Conservation (phyloP, 2,329 filamentous ascomycete species). For the Dactylonectria macrodidyma region DNA sequence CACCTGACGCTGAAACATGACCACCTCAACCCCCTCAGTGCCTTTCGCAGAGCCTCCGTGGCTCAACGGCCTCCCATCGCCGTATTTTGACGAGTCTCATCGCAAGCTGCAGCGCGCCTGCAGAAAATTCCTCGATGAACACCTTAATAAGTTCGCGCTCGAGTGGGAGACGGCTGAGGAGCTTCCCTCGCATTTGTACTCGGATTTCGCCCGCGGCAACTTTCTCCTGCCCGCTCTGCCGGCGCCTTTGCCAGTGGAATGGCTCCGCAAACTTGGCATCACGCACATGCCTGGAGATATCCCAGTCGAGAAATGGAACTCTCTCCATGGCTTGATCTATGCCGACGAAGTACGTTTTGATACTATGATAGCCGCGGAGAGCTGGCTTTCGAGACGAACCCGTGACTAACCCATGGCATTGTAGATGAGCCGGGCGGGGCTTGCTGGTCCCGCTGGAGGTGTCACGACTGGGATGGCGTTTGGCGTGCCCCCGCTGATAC, state of each 20-base stretch:
- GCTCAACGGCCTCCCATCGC: slow-evolving; percentile 77
- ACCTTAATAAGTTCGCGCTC: slow-evolving; percentile 73
- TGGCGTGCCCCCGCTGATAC: slow-evolving; percentile 79
- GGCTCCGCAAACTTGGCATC: slow-evolving; percentile 77
- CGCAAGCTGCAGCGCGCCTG: slow-evolving; percentile 77
- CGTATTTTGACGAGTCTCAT: slow-evolving; percentile 79
- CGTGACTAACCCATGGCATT: background rate
- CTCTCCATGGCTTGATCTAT: slow-evolving; percentile 79
- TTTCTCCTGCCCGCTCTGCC: slow-evolving; percentile 81
- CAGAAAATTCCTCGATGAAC: slow-evolving; percentile 75
- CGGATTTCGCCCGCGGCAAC: slow-evolving; percentile 74
- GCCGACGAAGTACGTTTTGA: slow-evolving; percentile 64
- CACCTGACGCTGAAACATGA: background rate
- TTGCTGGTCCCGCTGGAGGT: slow-evolving; percentile 74
- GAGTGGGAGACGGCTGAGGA: slow-evolving; percentile 80
- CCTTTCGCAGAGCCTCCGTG: slow-evolving; percentile 84
- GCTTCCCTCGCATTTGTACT: slow-evolving; percentile 75
- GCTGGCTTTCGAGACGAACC: background rate
- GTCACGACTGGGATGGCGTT: slow-evolving; percentile 81
- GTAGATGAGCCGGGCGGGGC: slow-evolving; percentile 75
- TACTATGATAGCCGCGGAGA: background rate
- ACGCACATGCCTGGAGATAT: slow-evolving; percentile 75
- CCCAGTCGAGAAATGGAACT: slow-evolving; percentile 82
- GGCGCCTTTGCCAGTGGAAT: slow-evolving; percentile 76
- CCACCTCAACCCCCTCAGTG: slow-evolving; percentile 5